Conservation (phyloP, 176 grass and related monocot genomes). For the Ampelocalamus luodianensis region DNA sequence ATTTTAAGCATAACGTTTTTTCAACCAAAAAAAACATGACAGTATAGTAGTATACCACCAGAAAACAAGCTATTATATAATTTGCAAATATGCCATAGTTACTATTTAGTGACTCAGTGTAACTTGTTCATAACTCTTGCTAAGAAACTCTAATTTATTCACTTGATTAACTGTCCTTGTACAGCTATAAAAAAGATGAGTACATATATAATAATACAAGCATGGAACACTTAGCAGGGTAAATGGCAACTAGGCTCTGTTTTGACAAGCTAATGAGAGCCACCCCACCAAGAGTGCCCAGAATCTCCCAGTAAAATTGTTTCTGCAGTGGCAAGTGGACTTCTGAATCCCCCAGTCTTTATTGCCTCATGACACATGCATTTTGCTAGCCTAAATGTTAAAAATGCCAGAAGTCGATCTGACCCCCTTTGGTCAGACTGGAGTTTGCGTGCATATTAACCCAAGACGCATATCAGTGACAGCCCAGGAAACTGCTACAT, state of each 20-base stretch:
- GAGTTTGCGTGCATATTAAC: conserved; percentile 2
- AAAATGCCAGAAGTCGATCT: not conserved
- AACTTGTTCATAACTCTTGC: not conserved
- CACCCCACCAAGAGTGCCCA: not conserved
- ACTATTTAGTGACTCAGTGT: not conserved
- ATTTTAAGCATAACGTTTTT: not conserved
- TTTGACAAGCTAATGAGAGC: conserved; percentile 11
- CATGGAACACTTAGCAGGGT: not conserved
- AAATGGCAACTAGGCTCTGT: not conserved
- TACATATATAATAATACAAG: not conserved
- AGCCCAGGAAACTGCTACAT: not conserved
- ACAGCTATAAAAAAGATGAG: not conserved
- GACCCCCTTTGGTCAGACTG: rapidly evolving
- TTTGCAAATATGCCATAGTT: not conserved
- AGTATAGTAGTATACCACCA: not conserved
- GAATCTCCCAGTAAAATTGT: not conserved
- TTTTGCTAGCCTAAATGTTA: not conserved
- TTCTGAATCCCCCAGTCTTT: not conserved
- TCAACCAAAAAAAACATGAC: no score
- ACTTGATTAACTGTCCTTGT: not conserved
- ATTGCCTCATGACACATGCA: conserved; percentile 4
- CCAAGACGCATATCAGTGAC: not conserved
- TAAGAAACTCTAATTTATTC: not conserved
- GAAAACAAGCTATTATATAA: not conserved
- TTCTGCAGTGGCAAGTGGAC: conserved; percentile 14